phyloP scores from a whole-genome alignment of 192 early-diverging fungal genomes.

The Lobulomyces angularis region DNA sequence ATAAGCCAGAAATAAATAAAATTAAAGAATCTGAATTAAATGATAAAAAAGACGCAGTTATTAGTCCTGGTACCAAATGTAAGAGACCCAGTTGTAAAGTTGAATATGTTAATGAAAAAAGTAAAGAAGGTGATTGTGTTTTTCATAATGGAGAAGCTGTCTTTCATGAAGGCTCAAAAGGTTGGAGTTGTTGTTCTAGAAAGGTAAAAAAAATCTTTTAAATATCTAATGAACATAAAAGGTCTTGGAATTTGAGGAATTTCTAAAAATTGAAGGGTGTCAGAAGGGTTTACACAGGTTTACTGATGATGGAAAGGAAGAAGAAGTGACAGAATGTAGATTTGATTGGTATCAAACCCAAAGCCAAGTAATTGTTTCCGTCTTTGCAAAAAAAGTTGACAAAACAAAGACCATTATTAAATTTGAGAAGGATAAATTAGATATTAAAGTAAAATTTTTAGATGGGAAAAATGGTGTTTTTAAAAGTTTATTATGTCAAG shows the following conservation, averaged over 20 bases:
- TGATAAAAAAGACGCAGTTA: conserved; percentile 61
- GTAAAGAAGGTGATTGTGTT: conserved; percentile 45
- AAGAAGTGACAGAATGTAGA: conserved; percentile 62
- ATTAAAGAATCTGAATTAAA: conserved; percentile 55
- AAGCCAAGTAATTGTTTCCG: conserved; percentile 65
- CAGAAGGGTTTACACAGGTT: conserved; percentile 83
- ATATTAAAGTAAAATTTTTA: conserved; percentile 65
- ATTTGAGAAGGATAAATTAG: conserved; percentile 52
- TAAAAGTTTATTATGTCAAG: conserved; percentile 50
- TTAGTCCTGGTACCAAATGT: conserved; percentile 65
- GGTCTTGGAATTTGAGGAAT: conserved; percentile 97
- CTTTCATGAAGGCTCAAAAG: conserved; percentile 91
- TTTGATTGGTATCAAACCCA: conserved; percentile 94
- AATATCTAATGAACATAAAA: too few species aligned
- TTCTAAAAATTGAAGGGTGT: conserved; percentile 90
- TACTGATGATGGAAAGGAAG: conserved; percentile 29
- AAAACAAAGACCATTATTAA: conserved; percentile 53
- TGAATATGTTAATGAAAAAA: conserved; percentile 47
- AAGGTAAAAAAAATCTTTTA: too few species aligned
- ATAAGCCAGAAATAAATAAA: conserved; percentile 22
- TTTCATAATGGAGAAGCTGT: conserved; percentile 83
- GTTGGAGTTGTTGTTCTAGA: conserved; percentile 90
- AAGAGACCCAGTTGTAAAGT: conserved; percentile 62
- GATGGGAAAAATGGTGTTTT: conserved; percentile 64
- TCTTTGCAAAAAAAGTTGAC: conserved; percentile 89